phyloP scores from a whole-genome alignment of 2,329 filamentous ascomycete genomes.

The Colletotrichum cereale region DNA sequence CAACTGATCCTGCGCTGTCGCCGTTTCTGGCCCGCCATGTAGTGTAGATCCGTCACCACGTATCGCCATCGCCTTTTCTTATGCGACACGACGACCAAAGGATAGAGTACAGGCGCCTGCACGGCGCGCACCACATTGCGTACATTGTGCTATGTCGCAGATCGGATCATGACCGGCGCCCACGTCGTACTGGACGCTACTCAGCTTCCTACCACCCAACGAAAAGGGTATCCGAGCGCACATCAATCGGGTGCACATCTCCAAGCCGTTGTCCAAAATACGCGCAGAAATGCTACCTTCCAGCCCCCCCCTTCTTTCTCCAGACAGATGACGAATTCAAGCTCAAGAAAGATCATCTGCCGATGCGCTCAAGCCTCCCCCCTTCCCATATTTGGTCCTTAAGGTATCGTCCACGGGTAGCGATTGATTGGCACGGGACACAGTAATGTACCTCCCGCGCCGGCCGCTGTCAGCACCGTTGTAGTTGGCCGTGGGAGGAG shows the following conservation, averaged over 20 bases:
- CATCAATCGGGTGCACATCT: neutral
- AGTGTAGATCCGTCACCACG: neutral
- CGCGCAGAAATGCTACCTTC: conserved; percentile 20
- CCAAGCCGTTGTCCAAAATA: conserved; percentile 13
- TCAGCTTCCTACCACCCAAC: neutral
- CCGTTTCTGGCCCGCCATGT: neutral
- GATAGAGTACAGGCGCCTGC: no score
- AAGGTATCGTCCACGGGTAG: conserved; percentile 6
- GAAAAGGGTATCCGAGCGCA: conserved; percentile 4
- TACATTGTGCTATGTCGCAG: neutral
- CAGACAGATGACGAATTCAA: conserved; percentile 28
- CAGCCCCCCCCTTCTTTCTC: neutral
- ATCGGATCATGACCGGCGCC: conserved; percentile 5
- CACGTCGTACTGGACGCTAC: neutral
- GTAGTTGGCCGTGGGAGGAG: conserved; percentile 1
- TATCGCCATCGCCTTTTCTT: neutral
- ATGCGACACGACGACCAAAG: neutral
- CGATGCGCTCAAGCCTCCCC: conserved; percentile 25
- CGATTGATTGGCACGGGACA: neutral
- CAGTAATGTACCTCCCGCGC: neutral
- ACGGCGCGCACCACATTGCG: neutral
- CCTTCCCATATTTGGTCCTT: conserved; percentile 3
- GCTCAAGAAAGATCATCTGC: conserved; percentile 31
- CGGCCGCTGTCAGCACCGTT: neutral
- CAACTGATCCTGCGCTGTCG: conserved; percentile 8